Base-by-base conservation (phyloP, 1,284 basidiomycete species). In the Cryptococcus jaspeensis region DNA sequence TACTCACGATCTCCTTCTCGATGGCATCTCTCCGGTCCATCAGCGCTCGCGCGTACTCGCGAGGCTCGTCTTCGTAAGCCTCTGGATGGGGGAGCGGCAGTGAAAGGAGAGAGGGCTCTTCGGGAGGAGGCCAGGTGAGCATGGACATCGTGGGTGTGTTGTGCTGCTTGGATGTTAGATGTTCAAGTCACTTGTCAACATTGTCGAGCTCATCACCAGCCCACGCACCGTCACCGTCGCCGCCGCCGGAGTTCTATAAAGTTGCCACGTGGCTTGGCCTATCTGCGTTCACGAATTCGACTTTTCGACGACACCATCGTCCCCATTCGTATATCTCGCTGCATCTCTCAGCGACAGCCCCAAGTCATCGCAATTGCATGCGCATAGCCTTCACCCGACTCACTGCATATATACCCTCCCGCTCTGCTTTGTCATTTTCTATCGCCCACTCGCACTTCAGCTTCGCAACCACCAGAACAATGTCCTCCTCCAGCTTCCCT, bases 21-120 rank as follows among this genome's bases (percentile, higher is more conserved):
- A 78, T 75, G 38, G 71, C 73, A 42, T 75, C 73, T 54, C 73
- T 76, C 18, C 71, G 59, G 61, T 74, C 64, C 69, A 76, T 76
- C 25, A 78, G 60, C 2, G 71, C 72, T 16, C 67, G 55, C 5
- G 75, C 76, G 56, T 72, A 73, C 52, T 76, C 72, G 44, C 74
- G 57, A 25, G 72, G 71, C 51, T 76, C 74, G 45, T 61, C 72
- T 13, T 58, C 53, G 56, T 75, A 75, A 11, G 73, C 73, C 28
- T 72, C 70, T 1, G 71, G 67, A 46, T 74, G 65, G 1, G 73
- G 73, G 1, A 75, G 60, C 4, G 73, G 72, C 2, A 75, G 57
- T n/a, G 57, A 46, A 6, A 59, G 56, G 45, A 53, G 45, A 7
- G 59, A 20, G 8, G 61, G 45, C n/a, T 65, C 53, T 25, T 56